Evolutionary conservation across 2,329 filamentous ascomycete genomes (phyloP), one percentile per base, ranked within the genome.

Genomic region (Fusarium nygamai): DNA sequence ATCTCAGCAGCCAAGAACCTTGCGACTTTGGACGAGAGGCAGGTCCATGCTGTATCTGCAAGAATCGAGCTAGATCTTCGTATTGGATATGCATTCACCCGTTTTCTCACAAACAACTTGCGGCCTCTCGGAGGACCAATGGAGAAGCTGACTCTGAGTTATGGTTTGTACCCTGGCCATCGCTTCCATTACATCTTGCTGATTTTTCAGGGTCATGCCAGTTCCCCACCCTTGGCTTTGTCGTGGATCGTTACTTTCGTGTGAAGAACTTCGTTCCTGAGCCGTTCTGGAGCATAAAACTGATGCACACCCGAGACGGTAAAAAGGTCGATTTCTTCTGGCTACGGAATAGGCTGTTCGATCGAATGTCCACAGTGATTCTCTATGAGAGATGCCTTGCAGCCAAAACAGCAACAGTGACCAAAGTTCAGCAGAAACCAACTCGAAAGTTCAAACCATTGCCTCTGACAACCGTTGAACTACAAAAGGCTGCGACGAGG

Each of bases 231-330:
- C 87, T 99, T 10, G 96, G 96, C 0, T 99, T 99, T 75, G 96
- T 99, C 3, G 96, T 99, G 12, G 96, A 99, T 82, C 91, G 96
- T 54, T 99, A 98, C 82, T 94, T 98, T 78, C 92, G 94, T 58
- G 96, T 99, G 59, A 92, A 94, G 72, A 98, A 97, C 77, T 99
- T 99, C 82, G 91, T 96, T 2, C 93, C 96, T 0, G 96, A 99
- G 80, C 86, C 90, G 0, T 99, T 98, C 82, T 99, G 96, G 96
- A 89, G 89, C 68, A 97, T 99, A 85, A 96, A 92, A 76, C 88
- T 99, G 44, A 91, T 90, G 78, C 93, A 98, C 78, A 89, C 87
- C 47, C 92, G 94, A 59, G 92, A 98, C 43, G 87, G 89, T 8
- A 94, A 95, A 64, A 92, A 92, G 60, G 95, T 96, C 72, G 91